phyloP scores from a whole-genome alignment of 148 eudicot species.

The Diospyros kaki region DNA sequence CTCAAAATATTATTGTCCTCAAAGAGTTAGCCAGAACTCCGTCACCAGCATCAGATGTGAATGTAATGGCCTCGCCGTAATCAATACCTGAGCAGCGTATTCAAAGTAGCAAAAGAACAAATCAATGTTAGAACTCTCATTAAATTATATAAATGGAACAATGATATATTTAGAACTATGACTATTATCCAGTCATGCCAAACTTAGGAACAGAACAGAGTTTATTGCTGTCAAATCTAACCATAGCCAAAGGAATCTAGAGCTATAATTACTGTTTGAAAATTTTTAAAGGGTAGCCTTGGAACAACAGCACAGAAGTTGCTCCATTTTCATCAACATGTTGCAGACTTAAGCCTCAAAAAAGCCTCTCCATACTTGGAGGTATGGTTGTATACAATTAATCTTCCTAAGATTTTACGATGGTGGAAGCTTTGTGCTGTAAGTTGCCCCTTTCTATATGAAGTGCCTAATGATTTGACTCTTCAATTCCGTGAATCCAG shows the following conservation, averaged over 20 bases:
- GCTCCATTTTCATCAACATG: neutral
- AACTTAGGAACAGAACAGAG: neutral
- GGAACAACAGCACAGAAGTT: no score
- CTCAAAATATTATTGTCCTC: neutral
- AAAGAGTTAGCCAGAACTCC: neutral
- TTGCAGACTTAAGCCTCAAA: neutral
- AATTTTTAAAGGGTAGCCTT: neutral
- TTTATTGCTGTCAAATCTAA: neutral
- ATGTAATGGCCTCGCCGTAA: conserved; percentile 11
- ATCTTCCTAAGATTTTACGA: no score
- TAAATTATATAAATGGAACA: neutral
- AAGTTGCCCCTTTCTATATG: neutral
- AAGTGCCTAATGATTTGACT: neutral
- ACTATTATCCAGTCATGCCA: neutral
- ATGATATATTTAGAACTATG: neutral
- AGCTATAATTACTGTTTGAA: neutral
- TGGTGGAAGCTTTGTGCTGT: no score
- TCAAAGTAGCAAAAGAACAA: conserved; percentile 1
- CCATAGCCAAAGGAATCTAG: neutral
- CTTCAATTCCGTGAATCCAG: neutral
- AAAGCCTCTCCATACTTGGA: neutral
- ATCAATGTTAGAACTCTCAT: neutral
- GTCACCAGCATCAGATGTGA: conserved; percentile 3
- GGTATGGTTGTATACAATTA: no score
- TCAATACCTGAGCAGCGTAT: conserved; percentile 13